These are phyloP conservation scores for Meyerozyma smithsonii DNA, from an alignment of 1,139 yeast species.

Conservation along the genomic window DNA sequence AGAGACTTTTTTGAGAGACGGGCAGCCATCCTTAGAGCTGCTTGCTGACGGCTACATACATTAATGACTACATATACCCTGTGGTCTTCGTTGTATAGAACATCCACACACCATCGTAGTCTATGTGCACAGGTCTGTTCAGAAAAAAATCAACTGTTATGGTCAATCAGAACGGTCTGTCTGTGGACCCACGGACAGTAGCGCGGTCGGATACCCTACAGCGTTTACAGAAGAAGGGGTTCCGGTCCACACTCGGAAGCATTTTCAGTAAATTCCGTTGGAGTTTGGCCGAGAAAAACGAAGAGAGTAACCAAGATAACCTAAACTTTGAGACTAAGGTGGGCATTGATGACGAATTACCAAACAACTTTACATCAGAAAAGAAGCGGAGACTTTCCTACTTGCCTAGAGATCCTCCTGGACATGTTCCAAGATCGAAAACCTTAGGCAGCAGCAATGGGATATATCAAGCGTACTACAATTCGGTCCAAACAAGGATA, in stretches of 20 bases:
- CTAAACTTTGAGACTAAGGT: slow-evolving; percentile 5
- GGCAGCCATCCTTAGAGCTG: not conserved
- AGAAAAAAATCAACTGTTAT: slow-evolving; percentile 1
- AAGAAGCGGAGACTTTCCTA: slow-evolving; percentile 30
- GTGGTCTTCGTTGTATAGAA: not conserved
- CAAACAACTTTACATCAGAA: slow-evolving; percentile 21
- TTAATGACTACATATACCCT: not conserved
- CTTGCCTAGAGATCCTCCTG: slow-evolving; percentile 18
- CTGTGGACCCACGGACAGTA: slow-evolving; percentile 9
- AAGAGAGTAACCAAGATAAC: not conserved
- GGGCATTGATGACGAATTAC: slow-evolving; percentile 13
- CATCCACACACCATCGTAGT: not conserved
- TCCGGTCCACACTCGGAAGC: not conserved
- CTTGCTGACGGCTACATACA: not conserved
- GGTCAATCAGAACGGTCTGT: slow-evolving; percentile 8
- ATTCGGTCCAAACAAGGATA: slow-evolving; percentile 19
- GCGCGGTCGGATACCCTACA: slow-evolving; percentile 1
- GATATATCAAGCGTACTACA: slow-evolving; percentile 24
- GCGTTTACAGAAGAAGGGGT: not conserved
- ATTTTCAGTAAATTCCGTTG: not conserved
- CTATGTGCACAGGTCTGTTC: not conserved
- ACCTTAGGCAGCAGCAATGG: slow-evolving; percentile 17
- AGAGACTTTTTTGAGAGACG: too few species aligned
- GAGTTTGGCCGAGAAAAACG: not conserved
- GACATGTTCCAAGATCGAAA: slow-evolving; percentile 26